A percentile compares a stretch with the other conserved stretches of the same genome.
phyloP scores from a whole-genome alignment of 1,139 yeast genomes.

The Wickerhamomyces sp. region DNA sequence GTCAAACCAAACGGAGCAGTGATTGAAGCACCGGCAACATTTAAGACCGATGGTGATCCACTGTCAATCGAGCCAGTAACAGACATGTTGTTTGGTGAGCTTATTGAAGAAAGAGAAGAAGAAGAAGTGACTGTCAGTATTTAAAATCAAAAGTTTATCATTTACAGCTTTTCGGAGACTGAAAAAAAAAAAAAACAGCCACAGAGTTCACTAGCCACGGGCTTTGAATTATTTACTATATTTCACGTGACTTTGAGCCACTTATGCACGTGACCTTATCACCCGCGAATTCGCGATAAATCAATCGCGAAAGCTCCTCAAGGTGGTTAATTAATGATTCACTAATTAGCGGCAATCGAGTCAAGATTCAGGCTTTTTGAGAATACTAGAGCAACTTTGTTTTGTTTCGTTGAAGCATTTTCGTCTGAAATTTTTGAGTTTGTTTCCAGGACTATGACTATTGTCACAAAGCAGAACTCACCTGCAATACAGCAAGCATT shows the following conservation, averaged over 20 bases:
- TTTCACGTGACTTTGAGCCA: not conserved
- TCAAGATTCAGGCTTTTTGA: too few relatives aligned
- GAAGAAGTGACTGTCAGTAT: not conserved
- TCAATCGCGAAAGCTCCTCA: not conserved
- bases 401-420: too few relatives aligned
- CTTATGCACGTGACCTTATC: too few relatives aligned
- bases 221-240: not conserved
- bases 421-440: too few relatives aligned
- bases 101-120: not conserved
- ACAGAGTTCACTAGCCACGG: slow-evolving; percentile 2
- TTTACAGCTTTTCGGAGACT: not conserved
- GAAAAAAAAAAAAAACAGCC: not conserved
- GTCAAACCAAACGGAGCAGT: slow-evolving; percentile 55
- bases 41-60: slow-evolving; percentile 13
- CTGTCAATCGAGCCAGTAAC: slow-evolving; percentile 19
- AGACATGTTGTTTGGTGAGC: slow-evolving; percentile 5
- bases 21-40: slow-evolving; percentile 31
- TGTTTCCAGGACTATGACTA: not conserved
- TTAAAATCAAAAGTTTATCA: too few relatives aligned
- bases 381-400: too few relatives aligned
- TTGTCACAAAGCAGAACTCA: not conserved
- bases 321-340: too few relatives aligned
- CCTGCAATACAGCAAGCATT: slow-evolving; percentile 2
- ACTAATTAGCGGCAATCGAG: too few relatives aligned
- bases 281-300: not conserved